Evolutionary conservation across 2,329 filamentous ascomycete species (phyloP).

Genomic region (Pseudogymnoascus sp.): DNA sequence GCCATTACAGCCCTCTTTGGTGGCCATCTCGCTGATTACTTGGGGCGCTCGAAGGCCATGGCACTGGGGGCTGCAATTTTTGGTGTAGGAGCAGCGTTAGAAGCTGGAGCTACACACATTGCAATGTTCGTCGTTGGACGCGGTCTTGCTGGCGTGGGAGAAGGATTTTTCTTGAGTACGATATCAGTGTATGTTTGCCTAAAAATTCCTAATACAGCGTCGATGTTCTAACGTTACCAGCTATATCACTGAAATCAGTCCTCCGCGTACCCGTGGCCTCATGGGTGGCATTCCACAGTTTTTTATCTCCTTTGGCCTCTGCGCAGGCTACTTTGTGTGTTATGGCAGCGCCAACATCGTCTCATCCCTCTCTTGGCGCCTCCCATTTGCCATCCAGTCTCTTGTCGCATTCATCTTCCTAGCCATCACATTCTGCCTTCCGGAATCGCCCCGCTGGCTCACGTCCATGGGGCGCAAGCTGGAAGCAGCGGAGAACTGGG

Average conservation of each 20-base stretch:
- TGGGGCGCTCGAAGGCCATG: constrained; percentile 42
- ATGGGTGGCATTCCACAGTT: constrained; percentile 47
- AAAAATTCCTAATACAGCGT: background rate
- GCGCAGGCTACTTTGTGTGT: constrained; percentile 50
- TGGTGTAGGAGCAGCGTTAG: constrained; percentile 42
- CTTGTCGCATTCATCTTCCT: constrained; percentile 34
- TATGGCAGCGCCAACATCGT: constrained; percentile 43
- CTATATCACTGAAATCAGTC: constrained; percentile 55
- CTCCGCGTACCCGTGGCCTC: constrained; percentile 39
- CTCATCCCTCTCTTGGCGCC: constrained; percentile 45
- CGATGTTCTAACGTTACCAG: constrained; percentile 10
- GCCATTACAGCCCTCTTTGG: constrained; percentile 49
- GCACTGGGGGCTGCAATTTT: constrained; percentile 44
- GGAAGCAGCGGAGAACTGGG: constrained; percentile 37
- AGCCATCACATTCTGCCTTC: constrained; percentile 32
- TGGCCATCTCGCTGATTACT: constrained; percentile 42
- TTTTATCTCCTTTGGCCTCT: constrained; percentile 41
- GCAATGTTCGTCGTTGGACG: constrained; percentile 48
- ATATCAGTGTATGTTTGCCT: constrained; percentile 36
- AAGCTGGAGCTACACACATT: constrained; percentile 39
- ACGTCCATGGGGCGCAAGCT: constrained; percentile 37
- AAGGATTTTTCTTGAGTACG: constrained; percentile 51
- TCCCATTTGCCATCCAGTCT: constrained; percentile 45
- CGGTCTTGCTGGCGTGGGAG: constrained; percentile 47
- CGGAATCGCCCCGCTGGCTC: constrained; percentile 52